A percentile compares a stretch with the other conserved stretches of the same genome.
These are phyloP conservation scores for Micractinium conductrix DNA, from an alignment of 139 green algal species.

Conservation along the genomic window DNA sequence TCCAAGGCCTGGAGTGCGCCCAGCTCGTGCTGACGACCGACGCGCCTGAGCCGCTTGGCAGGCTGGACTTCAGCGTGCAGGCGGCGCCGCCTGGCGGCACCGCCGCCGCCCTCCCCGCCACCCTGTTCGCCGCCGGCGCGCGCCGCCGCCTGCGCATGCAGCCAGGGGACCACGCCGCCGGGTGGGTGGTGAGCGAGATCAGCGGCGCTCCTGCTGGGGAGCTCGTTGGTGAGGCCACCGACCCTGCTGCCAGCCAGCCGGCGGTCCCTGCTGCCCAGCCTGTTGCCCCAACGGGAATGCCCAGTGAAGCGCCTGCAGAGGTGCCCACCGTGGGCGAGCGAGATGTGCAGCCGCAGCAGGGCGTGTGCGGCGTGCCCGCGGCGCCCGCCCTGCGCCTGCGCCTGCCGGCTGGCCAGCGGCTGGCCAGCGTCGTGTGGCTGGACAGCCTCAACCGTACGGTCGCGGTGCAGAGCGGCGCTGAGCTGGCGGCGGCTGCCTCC, in stretches of 20 bases:
- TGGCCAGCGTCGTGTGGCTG: conserved; percentile 20
- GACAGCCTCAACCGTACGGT: conserved; percentile 24
- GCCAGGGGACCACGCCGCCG: neutral
- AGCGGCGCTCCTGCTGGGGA: too few species aligned
- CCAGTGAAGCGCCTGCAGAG: too few species aligned
- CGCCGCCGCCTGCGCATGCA: neutral
- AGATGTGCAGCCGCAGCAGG: too few species aligned
- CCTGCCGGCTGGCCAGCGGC: conserved; percentile 5
- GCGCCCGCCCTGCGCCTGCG: neutral
- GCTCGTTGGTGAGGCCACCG: too few species aligned
- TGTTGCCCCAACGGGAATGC: too few species aligned
- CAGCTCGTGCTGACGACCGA: conserved; percentile 25
- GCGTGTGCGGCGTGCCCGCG: neutral
- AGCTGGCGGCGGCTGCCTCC: neutral
- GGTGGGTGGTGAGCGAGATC: too few species aligned
- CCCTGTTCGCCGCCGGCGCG: too few species aligned
- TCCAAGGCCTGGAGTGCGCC: conserved; percentile 23
- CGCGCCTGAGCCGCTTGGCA: neutral
- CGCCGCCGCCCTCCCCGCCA: neutral
- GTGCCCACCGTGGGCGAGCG: too few species aligned
- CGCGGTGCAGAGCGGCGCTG: neutral
- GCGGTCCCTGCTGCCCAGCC: neutral
- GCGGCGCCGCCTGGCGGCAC: neutral
- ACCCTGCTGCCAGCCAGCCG: neutral
- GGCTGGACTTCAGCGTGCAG: conserved; percentile 10